phyloP scores from a whole-genome alignment of 2,329 filamentous ascomycete genomes.

The Diaporthe aspalathi region DNA sequence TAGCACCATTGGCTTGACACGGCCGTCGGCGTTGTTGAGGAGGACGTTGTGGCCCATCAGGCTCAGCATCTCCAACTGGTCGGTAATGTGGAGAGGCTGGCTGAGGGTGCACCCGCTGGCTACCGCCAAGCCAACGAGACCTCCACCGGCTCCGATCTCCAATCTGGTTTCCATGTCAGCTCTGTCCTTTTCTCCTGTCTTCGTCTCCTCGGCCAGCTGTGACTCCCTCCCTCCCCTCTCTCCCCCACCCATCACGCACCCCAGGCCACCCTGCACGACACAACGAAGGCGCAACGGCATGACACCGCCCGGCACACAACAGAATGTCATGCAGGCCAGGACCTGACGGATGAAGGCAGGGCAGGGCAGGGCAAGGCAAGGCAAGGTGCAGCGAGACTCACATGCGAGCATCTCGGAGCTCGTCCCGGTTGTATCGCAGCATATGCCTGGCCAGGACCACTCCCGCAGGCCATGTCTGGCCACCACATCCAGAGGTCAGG shows the following conservation, averaged over 20 bases:
- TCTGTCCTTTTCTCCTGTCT: constrained; percentile 12
- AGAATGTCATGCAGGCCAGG: background rate
- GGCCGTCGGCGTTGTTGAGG: constrained; percentile 77
- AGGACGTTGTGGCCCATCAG: constrained; percentile 89
- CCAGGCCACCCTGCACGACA: background rate
- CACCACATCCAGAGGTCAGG: constrained; percentile 87
- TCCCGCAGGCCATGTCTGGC: constrained; percentile 93
- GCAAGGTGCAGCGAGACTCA: constrained; percentile 57
- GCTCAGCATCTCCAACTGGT: constrained; percentile 85
- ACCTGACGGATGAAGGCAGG: background rate
- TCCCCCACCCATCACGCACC: too few species aligned
- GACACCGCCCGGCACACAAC: background rate
- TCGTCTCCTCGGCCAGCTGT: background rate
- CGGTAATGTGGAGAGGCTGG: constrained; percentile 79
- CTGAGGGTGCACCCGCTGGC: constrained; percentile 67
- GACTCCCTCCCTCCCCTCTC: too few species aligned
- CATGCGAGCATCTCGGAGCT: constrained; percentile 77
- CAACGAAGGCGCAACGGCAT: background rate
- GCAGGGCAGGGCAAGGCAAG: background rate
- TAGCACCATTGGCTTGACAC: constrained; percentile 76
- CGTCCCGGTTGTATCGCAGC: constrained; percentile 76
- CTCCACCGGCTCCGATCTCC: constrained; percentile 92
- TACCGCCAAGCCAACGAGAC: constrained; percentile 79
- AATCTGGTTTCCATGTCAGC: constrained; percentile 64
- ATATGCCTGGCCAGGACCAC: constrained; percentile 90